Percentiles rank a stretch among this genome's conserved stretches.
These are phyloP conservation scores for Backusella liffmaniae DNA, from an alignment of 192 early-diverging fungal species.

Conservation along the genomic window DNA sequence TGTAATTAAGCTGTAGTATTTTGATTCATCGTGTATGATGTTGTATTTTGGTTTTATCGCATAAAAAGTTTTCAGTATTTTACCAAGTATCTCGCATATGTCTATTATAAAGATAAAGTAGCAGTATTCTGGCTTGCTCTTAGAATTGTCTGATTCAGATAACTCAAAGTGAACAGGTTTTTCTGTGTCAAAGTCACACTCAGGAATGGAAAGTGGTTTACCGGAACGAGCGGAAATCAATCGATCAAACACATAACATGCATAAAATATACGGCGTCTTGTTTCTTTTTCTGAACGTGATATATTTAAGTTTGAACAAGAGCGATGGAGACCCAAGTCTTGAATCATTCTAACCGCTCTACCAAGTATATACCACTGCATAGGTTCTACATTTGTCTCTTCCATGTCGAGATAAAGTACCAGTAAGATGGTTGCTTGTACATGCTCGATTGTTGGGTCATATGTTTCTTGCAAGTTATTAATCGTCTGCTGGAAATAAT, in stretches of 20 bases:
- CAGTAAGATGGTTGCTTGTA: slow-evolving; percentile 25
- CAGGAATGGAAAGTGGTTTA: slow-evolving; percentile 45
- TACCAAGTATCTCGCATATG: slow-evolving; percentile 48
- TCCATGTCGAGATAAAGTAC: slow-evolving; percentile 32
- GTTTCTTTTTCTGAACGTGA: slow-evolving; percentile 48
- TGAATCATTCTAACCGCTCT: slow-evolving; percentile 53
- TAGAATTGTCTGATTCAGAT: slow-evolving; percentile 23
- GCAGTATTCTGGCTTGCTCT: slow-evolving; percentile 6
- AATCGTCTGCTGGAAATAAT: slow-evolving; percentile 19
- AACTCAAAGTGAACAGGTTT: slow-evolving; percentile 24
- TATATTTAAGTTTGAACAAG: slow-evolving; percentile 46
- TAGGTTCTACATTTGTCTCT: slow-evolving; percentile 18
- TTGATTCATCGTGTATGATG: slow-evolving; percentile 32
- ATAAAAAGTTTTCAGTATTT: slow-evolving; percentile 46
- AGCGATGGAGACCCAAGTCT: slow-evolving; percentile 56
- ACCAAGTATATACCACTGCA: slow-evolving; percentile 36
- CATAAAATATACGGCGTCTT: slow-evolving; percentile 28
- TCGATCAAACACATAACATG: slow-evolving; percentile 32
- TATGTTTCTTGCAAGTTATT: slow-evolving; percentile 12
- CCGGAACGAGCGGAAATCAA: slow-evolving; percentile 45
- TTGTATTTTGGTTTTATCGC: slow-evolving; percentile 40
- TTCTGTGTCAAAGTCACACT: slow-evolving; percentile 33
- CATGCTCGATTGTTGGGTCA: slow-evolving; percentile 1
- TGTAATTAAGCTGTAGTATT: slow-evolving; percentile 41
- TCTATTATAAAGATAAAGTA: slow-evolving; percentile 50